phyloP scores from a whole-genome alignment of 345 rosid genomes.

The Salix caprea region DNA sequence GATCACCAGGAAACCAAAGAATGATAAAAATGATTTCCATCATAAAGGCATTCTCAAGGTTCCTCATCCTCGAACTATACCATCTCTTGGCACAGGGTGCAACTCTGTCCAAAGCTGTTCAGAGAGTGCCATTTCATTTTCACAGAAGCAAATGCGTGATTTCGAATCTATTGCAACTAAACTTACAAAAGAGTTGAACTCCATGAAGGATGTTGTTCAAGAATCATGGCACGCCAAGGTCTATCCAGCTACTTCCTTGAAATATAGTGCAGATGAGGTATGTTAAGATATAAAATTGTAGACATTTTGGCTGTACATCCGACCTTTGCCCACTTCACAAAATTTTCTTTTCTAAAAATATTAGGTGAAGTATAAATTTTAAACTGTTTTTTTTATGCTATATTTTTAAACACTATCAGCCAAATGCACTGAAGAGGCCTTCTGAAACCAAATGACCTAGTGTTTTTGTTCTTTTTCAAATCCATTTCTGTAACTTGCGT shows the following conservation, averaged over 20 bases:
- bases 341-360: not conserved
- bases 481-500: not conserved
- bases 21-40: constrained; percentile 27
- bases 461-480: not conserved
- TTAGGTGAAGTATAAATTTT: not conserved
- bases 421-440: not conserved
- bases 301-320: not conserved
- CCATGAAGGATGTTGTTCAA: constrained; percentile 57
- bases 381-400: not conserved
- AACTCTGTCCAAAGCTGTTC: constrained; percentile 46
- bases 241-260: constrained; percentile 29
- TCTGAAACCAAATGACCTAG: not conserved
- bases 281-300: not conserved
- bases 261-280: constrained; percentile 56
- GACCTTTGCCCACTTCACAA: not conserved
- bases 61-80: constrained; percentile 28
- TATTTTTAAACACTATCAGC: not conserved
- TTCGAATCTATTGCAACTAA: constrained; percentile 49
- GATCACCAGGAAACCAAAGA: constrained; percentile 25
- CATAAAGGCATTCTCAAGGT: constrained; percentile 34
- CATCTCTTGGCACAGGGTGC: constrained; percentile 32
- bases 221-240: constrained; percentile 37
- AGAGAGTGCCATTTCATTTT: constrained; percentile 66
- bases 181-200: constrained; percentile 58
- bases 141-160: constrained; percentile 72